Conservation (phyloP, 2,329 filamentous ascomycete species). For the Cladophialophora bantiana region DNA sequence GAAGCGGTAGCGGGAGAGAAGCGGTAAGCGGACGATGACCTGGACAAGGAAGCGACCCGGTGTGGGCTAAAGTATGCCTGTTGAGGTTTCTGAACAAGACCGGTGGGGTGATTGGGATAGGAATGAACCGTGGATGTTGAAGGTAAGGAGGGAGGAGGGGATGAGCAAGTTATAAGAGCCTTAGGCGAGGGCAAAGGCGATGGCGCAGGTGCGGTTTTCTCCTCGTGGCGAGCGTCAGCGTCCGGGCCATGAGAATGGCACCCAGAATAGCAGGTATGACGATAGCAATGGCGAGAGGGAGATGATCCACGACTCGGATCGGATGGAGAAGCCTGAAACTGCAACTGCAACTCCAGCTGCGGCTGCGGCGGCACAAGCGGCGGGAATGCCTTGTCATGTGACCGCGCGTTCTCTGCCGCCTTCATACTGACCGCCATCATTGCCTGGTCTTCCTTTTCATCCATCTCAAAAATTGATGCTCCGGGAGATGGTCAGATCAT, state of each 20-base stretch:
- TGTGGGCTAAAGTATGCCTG: conserved; percentile 30
- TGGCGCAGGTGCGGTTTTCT: conserved; percentile 13
- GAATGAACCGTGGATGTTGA: conserved; percentile 8
- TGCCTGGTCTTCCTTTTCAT: background rate
- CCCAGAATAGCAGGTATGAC: background rate
- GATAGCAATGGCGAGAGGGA: background rate
- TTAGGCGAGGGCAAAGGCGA: background rate
- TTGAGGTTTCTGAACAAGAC: conserved; percentile 26
- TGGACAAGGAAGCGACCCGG: conserved; percentile 7
- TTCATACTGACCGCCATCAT: background rate
- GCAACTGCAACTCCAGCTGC: background rate
- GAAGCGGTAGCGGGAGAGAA: conserved; percentile 25
- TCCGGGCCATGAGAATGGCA: background rate
- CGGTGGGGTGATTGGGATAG: conserved; percentile 13
- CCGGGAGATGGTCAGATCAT: background rate
- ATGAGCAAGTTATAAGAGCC: conserved; percentile 10
- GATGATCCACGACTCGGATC: background rate
- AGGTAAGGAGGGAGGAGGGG: conserved; percentile 19
- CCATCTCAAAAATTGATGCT: background rate
- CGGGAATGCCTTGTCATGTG: conserved; percentile 3
- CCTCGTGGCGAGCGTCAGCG: conserved; percentile 1
- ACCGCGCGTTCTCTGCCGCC: background rate
- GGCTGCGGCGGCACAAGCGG: background rate
- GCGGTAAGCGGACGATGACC: background rate
- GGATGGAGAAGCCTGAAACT: background rate